These are phyloP conservation scores for Incumbomyces lentus DNA, from an alignment of 2,329 filamentous ascomycete species.

Conservation along the genomic window DNA sequence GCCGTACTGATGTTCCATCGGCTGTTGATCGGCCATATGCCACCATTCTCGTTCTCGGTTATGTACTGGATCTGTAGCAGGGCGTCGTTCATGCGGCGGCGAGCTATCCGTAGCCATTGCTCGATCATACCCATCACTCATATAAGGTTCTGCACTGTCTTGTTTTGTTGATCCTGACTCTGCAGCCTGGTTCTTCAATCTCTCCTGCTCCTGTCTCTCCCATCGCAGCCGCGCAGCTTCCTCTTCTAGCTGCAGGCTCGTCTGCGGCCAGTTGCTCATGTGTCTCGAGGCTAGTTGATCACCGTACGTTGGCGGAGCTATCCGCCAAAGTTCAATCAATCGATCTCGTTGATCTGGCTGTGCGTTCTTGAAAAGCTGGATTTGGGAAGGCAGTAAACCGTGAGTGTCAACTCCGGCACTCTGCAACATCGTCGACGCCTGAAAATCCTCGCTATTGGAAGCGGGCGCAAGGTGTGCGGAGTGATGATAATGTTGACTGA, in stretches of 20 bases:
- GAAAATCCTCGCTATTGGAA: constrained; percentile 34
- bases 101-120: constrained; percentile 49
- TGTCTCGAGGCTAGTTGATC: constrained; percentile 48
- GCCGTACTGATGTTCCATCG: constrained; percentile 32
- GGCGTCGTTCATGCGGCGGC: constrained; percentile 23
- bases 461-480: constrained; percentile 55
- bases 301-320: constrained; percentile 58
- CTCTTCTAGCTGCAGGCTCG: constrained; percentile 46
- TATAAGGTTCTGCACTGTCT: constrained; percentile 62
- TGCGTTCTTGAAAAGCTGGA: constrained; percentile 68
- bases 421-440: constrained; percentile 40
- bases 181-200: constrained; percentile 39
- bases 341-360: constrained; percentile 61
- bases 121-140: constrained; percentile 68
- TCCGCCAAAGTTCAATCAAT: constrained; percentile 75
- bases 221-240: constrained; percentile 49
- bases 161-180: not conserved
- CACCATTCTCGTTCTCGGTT: constrained; percentile 29
- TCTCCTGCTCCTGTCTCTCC: constrained; percentile 30
- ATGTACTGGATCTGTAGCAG: constrained; percentile 33
- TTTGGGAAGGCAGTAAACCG: constrained; percentile 61
- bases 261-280: constrained; percentile 46
- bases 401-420: constrained; percentile 55
- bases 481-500: constrained; percentile 76
- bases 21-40: constrained; percentile 21